Base-by-base conservation (phyloP, 345 rosid species). In the Brassica juncea region DNA sequence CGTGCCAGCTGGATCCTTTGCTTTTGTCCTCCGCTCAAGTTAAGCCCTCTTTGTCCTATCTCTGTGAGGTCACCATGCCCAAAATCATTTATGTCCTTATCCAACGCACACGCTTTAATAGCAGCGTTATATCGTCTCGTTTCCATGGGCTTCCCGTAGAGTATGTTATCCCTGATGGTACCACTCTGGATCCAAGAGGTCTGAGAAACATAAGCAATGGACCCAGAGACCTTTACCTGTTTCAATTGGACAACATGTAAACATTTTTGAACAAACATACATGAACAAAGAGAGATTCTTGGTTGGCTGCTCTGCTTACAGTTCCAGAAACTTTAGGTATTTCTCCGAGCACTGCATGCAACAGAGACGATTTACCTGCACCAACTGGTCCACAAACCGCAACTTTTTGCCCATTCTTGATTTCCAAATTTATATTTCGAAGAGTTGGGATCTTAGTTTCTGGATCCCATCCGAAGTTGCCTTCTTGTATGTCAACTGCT, bases 21-120 rank as follows among this genome's bases (percentile, higher is more conserved):
- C 77, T 89, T 92, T 85, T 92, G 97, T 70, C 97, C 97, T 70
- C 97, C 95, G n/a, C 97, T 92, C 92, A 90, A 78, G 85, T 92
- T 90, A 76, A 92, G 84, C 52, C 95, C 95, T 84, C 97, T 84
- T 79, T 92, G 92, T 68, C 97, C 93, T 72, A 92, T 90, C 79
- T 90, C 93, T 1, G 94, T 92, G 63, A 87, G 88, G 79, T 92
- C 97, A 37, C 95, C 94, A 79, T 92, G 89, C 49, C 82, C 77
- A 71, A 91, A 89, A 71, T 75, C 89, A 14, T 76, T 52, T 35
- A 91, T 86, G 68, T 91, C 98, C 74, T 91, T 91, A 58, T 88
- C 93, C 72, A 93, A 75, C 5, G 93, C 96, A 68, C 94, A 91
- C 10, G 89, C 84, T 77, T 82, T 82, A 60, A 91, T 61, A 19